Conservation (phyloP, 192 early-diverging fungal genomes). For the Coemansia sp. region DNA sequence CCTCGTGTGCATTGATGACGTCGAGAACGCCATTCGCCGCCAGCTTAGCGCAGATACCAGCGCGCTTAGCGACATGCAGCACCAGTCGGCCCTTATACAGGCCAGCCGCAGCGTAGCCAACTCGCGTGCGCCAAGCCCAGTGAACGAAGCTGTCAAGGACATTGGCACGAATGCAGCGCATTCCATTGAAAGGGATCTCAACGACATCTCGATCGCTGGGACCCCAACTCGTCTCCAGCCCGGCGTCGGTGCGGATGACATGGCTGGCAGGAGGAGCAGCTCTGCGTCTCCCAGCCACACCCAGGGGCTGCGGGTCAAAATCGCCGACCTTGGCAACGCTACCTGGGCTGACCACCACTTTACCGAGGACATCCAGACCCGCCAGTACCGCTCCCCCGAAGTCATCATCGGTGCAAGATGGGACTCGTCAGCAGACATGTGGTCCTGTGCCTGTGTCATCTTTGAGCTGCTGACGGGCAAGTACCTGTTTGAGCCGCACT, state of each 20-base stretch:
- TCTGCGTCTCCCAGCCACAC: slow-evolving; percentile 10
- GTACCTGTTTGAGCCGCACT: slow-evolving; percentile 93
- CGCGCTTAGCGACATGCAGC: not conserved
- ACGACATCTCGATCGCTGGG: slow-evolving; percentile 65
- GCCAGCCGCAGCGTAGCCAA: slow-evolving; percentile 54
- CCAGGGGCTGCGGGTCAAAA: slow-evolving; percentile 74
- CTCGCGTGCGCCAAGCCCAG: slow-evolving; percentile 51
- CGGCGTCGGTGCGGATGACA: not conserved
- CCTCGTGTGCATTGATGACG: slow-evolving; percentile 86
- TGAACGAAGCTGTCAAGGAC: not conserved
- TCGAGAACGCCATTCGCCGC: slow-evolving; percentile 70
- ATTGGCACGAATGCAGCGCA: slow-evolving; percentile 13
- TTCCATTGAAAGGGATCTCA: slow-evolving; percentile 64
- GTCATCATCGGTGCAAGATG: slow-evolving; percentile 89
- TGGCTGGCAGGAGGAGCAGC: slow-evolving; percentile 14
- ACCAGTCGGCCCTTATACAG: slow-evolving; percentile 24
- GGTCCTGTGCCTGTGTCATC: slow-evolving; percentile 92
- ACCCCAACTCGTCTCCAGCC: slow-evolving; percentile 18
- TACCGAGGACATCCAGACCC: slow-evolving; percentile 94
- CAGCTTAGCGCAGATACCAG: slow-evolving; percentile 37
- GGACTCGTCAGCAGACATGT: slow-evolving; percentile 85
- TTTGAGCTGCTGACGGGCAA: slow-evolving; percentile 94
- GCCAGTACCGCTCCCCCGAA: slow-evolving; percentile 95
- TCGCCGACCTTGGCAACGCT: slow-evolving; percentile 95
- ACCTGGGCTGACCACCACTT: slow-evolving; percentile 97